A percentile compares a stretch with the other conserved stretches of the same genome.
These are phyloP conservation scores for Diaporthe ampelina DNA, from an alignment of 2,329 filamentous ascomycete species.

Conservation along the genomic window DNA sequence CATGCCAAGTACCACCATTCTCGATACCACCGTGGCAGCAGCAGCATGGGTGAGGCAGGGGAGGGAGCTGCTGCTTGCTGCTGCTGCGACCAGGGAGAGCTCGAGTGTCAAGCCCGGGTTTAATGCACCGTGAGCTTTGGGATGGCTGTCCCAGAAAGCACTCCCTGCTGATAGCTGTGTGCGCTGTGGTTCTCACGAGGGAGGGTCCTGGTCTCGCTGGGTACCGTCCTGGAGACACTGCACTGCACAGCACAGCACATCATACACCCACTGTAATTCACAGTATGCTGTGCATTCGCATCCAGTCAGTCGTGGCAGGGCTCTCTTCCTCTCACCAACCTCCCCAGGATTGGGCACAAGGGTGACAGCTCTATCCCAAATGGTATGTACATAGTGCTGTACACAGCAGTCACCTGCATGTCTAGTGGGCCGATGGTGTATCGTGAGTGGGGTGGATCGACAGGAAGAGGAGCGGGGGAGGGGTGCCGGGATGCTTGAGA, in stretches of 20 bases:
- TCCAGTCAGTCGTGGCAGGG: background rate
- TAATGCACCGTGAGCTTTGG: background rate
- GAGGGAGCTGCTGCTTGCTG: background rate
- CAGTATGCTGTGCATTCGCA: background rate
- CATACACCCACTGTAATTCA: no score
- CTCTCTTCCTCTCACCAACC: background rate
- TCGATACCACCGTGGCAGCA: conserved; percentile 7
- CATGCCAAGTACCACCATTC: conserved; percentile 5
- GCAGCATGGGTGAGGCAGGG: conserved; percentile 10
- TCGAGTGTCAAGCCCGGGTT: background rate
- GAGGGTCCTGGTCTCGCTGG: no score
- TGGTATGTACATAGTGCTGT: conserved; percentile 24
- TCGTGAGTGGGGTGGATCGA: conserved; percentile 34
- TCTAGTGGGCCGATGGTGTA: conserved; percentile 33
- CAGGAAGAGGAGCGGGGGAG: conserved; percentile 31
- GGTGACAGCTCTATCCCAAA: conserved; percentile 29
- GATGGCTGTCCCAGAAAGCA: conserved; percentile 4
- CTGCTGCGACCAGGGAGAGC: background rate
- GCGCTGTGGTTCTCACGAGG: background rate
- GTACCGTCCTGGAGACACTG: no score
- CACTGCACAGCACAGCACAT: no score
- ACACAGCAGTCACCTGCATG: conserved; percentile 35
- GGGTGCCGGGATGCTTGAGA: conserved; percentile 25
- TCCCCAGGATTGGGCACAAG: background rate
- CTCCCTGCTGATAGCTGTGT: background rate